Percentiles rank a stretch among this genome's conserved stretches.
Evolutionary conservation across 768 basidiomycete genomes (phyloP).

Genomic region (Agrocybe pediades): DNA sequence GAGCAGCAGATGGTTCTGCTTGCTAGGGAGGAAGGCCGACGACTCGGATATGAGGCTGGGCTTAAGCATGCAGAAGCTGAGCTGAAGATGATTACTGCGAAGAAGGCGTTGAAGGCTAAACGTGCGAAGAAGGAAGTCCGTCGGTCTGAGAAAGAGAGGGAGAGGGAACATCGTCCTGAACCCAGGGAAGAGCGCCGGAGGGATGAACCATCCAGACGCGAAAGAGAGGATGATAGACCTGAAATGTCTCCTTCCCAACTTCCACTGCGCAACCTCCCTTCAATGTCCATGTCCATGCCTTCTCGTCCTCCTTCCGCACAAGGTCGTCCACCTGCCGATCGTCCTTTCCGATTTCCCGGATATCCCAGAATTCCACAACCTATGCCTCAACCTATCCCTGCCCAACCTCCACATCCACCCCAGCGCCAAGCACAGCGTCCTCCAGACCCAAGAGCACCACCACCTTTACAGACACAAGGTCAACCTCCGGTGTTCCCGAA

Average conservation of each 20-base stretch:
- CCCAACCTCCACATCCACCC: constrained; percentile 2
- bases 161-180: constrained; percentile 6
- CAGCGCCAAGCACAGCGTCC: constrained; percentile 1
- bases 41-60: constrained; percentile 51
- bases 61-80: constrained; percentile 38
- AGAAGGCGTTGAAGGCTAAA: constrained; percentile 3
- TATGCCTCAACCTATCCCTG: neutral
- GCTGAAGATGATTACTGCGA: constrained; percentile 20
- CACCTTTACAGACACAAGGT: neutral
- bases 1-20: constrained; percentile 51
- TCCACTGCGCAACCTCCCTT: constrained; percentile 11
- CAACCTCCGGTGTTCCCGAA: neutral
- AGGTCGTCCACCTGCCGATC: constrained; percentile 1
- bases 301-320: constrained; percentile 3
- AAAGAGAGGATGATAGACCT: constrained; percentile 6
- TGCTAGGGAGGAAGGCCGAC: constrained; percentile 63
- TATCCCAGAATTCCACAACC: neutral
- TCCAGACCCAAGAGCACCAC: neutral
- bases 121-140: constrained; percentile 2
- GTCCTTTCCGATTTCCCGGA: constrained; percentile 9
- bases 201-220: neutral
- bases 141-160: constrained; percentile 15
- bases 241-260: constrained; percentile 20
- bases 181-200: neutral
- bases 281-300: neutral